phyloP scores from a whole-genome alignment of 805 yeast species.

The Kodamaea nitidulidarum region DNA sequence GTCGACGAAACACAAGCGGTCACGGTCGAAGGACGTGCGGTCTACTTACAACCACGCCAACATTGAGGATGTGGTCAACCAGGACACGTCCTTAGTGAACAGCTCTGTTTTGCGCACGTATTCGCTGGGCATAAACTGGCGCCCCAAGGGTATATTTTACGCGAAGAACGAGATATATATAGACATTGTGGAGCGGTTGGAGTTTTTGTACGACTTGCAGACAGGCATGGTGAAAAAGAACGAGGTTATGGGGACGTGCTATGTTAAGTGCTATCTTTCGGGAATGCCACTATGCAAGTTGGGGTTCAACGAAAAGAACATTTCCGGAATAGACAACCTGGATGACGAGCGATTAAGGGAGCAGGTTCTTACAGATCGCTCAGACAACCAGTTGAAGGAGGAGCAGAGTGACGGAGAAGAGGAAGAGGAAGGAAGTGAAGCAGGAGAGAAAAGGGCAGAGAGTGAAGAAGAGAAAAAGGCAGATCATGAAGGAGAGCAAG shows the following conservation, averaged over 20 bases:
- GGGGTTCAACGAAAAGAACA: conserved; percentile 38
- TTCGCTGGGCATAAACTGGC: conserved; percentile 51
- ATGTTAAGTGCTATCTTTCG: conserved; percentile 36
- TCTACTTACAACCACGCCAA: conserved; percentile 40
- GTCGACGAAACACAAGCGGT: conserved; percentile 11
- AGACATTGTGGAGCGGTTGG: conserved; percentile 38
- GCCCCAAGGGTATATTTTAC: conserved; percentile 44
- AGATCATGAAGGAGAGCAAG: not conserved
- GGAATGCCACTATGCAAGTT: conserved; percentile 43
- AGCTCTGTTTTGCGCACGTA: conserved; percentile 73
- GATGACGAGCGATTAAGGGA: conserved; percentile 10
- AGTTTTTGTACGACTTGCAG: conserved; percentile 33
- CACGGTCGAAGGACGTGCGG: conserved; percentile 18
- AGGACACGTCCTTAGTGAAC: conserved; percentile 39
- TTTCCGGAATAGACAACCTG: conserved; percentile 29
- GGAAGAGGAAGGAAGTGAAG: not conserved
- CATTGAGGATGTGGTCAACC: conserved; percentile 26
- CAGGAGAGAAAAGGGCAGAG: conserved; percentile 1
- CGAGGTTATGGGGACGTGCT: conserved; percentile 32
- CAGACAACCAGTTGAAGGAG: conserved; percentile 11
- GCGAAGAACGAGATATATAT: conserved; percentile 42
- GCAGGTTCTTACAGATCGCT: conserved; percentile 11
- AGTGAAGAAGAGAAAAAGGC: conserved; percentile 1
- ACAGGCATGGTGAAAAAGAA: conserved; percentile 25
- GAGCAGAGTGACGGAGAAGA: conserved; percentile 7